Conservation (phyloP, 164 flowering plant genomes). For the Macadamia tetraphylla region DNA sequence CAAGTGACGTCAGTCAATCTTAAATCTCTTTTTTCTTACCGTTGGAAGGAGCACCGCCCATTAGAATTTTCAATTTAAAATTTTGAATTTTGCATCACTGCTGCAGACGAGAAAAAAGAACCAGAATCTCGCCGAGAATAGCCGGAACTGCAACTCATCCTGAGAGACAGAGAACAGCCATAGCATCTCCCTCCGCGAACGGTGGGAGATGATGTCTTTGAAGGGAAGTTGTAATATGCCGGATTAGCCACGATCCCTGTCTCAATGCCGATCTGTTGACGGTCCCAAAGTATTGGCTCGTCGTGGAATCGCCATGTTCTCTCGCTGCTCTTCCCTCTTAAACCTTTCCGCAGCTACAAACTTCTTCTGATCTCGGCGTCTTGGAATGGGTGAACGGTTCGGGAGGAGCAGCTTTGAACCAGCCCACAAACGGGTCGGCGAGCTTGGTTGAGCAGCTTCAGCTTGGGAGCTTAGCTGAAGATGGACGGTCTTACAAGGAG, state of each 20-base stretch:
- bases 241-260: slow-evolving; percentile 17
- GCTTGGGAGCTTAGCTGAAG: slow-evolving; percentile 65
- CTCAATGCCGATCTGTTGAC: slow-evolving; percentile 20
- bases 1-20: too few relatives aligned
- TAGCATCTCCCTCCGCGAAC: too few relatives aligned
- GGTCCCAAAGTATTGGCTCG: slow-evolving; percentile 7
- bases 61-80: too few relatives aligned
- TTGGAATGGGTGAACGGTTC: slow-evolving; percentile 12
- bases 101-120: too few relatives aligned
- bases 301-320: slow-evolving; percentile 9
- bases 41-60: too few relatives aligned
- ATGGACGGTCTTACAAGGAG: slow-evolving; percentile 85
- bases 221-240: too few relatives aligned
- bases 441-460: slow-evolving; percentile 68
- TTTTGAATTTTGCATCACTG: too few relatives aligned
- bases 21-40: too few relatives aligned
- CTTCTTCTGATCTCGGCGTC: slow-evolving; percentile 16
- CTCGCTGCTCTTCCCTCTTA: slow-evolving; percentile 2
- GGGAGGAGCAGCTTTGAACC: not conserved
- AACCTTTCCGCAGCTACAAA: not conserved
- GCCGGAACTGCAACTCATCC: too few relatives aligned
- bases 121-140: too few relatives aligned
- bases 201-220: too few relatives aligned
- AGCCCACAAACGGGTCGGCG: slow-evolving; percentile 7
- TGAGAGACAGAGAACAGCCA: too few relatives aligned